A percentile compares a stretch with the other conserved stretches of the same genome.
These are phyloP conservation scores for Phycomyces nitens DNA, from an alignment of 192 early-diverging fungal genomes.

Conservation along the genomic window DNA sequence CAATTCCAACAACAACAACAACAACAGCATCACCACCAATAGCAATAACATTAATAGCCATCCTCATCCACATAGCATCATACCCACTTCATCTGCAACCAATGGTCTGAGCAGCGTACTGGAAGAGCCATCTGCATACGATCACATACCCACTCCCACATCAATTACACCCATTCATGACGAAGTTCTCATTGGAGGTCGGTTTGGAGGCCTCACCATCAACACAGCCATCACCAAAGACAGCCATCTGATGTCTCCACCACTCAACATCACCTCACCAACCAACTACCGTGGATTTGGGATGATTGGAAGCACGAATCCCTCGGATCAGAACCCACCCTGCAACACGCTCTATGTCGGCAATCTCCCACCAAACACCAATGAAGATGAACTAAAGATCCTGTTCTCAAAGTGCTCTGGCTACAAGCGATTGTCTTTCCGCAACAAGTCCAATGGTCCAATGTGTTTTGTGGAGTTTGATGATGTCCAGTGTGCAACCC, in stretches of 20 bases:
- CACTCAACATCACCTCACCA: slow-evolving; percentile 29
- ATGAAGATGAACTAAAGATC: slow-evolving; percentile 83
- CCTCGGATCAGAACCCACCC: slow-evolving; percentile 93
- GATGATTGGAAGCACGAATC: slow-evolving; percentile 49
- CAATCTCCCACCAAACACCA: slow-evolving; percentile 88
- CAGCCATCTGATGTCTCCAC: background rate
- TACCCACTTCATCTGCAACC: slow-evolving; percentile 1
- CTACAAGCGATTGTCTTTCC: slow-evolving; percentile 89
- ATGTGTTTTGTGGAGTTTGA: slow-evolving; percentile 99
- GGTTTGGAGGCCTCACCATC: slow-evolving; percentile 37
- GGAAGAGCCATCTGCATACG: slow-evolving; percentile 3
- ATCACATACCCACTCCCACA: no score
- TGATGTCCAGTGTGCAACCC: slow-evolving; percentile 85
- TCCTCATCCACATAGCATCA: slow-evolving; percentile 2
- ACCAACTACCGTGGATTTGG: background rate
- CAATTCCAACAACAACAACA: slow-evolving; percentile 6
- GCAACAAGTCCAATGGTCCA: slow-evolving; percentile 88
- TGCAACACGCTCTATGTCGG: slow-evolving; percentile 99
- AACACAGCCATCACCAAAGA: slow-evolving; percentile 27
- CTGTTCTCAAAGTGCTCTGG: slow-evolving; percentile 81
- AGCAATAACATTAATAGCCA: no score
- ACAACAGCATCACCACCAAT: slow-evolving; percentile 6
- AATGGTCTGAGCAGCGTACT: slow-evolving; percentile 4
- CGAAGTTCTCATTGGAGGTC: background rate
- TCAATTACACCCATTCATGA: no score